Evolutionary conservation across 192 early-diverging fungal genomes (phyloP).

Genomic region (Bifiguratus adelaidae): DNA sequence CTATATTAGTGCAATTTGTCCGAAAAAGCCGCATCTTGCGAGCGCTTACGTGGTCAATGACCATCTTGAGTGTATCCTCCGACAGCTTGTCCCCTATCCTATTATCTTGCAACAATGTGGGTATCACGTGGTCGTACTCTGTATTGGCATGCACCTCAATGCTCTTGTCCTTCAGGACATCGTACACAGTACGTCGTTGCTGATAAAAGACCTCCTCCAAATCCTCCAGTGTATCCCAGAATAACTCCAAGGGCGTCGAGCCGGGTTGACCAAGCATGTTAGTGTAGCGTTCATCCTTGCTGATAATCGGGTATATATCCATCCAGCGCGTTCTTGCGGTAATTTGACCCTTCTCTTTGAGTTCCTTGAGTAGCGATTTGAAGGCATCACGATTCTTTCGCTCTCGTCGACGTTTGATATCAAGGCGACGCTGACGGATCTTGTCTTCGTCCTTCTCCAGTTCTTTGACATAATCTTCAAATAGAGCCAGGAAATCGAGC

Average conservation of each 20-base stretch:
- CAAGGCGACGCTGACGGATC: constrained; percentile 14
- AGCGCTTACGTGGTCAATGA: not conserved
- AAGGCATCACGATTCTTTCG: constrained; percentile 65
- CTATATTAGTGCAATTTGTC: constrained; percentile 14
- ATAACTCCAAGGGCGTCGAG: constrained; percentile 83
- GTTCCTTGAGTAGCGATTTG: constrained; percentile 55
- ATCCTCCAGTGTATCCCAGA: constrained; percentile 83
- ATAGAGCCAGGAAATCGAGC: constrained; percentile 72
- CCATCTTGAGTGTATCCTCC: not conserved
- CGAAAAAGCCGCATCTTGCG: not conserved
- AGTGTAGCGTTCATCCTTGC: constrained; percentile 54
- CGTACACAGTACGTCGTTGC: constrained; percentile 55
- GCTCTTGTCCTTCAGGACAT: constrained; percentile 51
- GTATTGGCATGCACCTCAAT: too few species aligned
- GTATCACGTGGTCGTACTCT: constrained; percentile 16
- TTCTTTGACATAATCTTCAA: constrained; percentile 64
- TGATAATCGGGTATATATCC: constrained; percentile 67
- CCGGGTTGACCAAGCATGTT: constrained; percentile 72
- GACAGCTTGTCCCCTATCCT: not conserved
- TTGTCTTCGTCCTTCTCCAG: constrained; percentile 50
- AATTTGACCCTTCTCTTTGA: constrained; percentile 40
- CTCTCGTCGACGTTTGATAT: constrained; percentile 44
- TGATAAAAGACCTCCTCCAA: constrained; percentile 66
- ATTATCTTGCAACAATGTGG: not conserved
- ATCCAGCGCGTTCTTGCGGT: constrained; percentile 76